A percentile compares a stretch with the other conserved stretches of the same genome.
Conservation (phyloP, 768 basidiomycete species). For the Amanita pallidorosea region DNA sequence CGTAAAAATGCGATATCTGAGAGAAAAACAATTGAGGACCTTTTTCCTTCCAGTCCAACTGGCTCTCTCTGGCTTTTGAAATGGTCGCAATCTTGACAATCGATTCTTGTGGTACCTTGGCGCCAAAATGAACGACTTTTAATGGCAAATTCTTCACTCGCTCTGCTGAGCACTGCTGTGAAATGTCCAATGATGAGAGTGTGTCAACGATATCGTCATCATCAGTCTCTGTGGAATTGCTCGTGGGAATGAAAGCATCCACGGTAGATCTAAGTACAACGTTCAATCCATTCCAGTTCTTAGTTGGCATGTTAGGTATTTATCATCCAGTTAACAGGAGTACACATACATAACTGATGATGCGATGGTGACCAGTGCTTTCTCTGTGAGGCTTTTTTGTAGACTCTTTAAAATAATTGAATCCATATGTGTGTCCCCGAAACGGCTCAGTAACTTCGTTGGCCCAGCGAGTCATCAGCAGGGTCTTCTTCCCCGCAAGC, state of each 20-base stretch:
- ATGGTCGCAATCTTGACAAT: conserved; percentile 1
- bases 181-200: neutral
- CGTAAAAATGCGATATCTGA: conserved; percentile 29
- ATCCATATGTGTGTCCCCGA: conserved; percentile 37
- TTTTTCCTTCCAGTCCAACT: conserved; percentile 29
- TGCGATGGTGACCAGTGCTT: conserved; percentile 48
- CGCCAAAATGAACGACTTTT: conserved; percentile 24
- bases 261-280: conserved; percentile 50
- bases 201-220: conserved; percentile 21
- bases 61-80: neutral
- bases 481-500: conserved; percentile 15
- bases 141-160: conserved; percentile 15
- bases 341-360: conserved; percentile 49
- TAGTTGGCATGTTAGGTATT: neutral
- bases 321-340: neutral
- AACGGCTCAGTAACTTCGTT: conserved; percentile 9
- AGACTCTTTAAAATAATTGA: conserved; percentile 47
- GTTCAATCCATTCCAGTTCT: conserved; percentile 50
- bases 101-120: conserved; percentile 22
- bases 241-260: conserved; percentile 17
- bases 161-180: conserved; percentile 8
- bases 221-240: neutral
- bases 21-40: conserved; percentile 42
- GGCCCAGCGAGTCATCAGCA: neutral
- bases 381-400: conserved; percentile 35